Evolutionary conservation across 1,139 yeast species (phyloP), one percentile per base, ranked within the genome.

Genomic region (Diutina ranongensis): DNA sequence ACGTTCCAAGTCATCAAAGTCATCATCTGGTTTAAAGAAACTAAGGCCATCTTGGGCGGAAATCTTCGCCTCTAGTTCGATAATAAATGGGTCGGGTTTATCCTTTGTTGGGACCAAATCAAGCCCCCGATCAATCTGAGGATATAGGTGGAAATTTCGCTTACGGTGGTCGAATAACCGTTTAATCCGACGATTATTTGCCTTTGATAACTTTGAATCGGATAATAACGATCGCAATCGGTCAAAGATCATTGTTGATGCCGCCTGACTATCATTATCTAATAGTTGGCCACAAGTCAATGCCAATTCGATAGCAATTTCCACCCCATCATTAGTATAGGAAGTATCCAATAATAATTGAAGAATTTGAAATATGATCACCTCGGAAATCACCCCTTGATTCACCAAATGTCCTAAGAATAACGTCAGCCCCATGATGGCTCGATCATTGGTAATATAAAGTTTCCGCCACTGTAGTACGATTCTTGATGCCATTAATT

Each of bases 391-490:
- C 1, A 87, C 84, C 46, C 71, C 74, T 51, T 78, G 83, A 53
- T 81, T 82, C 45, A 78, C 74, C 49, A 88, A 62, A 46, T 80
- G 81, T 2, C 83, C 77, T 16, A 88, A 48, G 50, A 88, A 78
- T 2, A 71, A 58, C 13, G 76, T 61, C 12, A 72, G 61, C 16
- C 64, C 57, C 47, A 80, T 76, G 3, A 58, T 56, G 0, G 56
- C 52, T 49, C 68, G 71, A 54, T 80, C 73, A 52, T 76, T 72
- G 20, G 67, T 58, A 50, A 70, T 64, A 57, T 68, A 83, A 2
- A 73, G 71, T 51, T 72, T 69, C 45, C 83, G 70, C 59, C 85
- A 84, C 49, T 72, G 80, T 3, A 81, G 56, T 1, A 83, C 63
- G 28, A 82, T 61, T 51, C 95, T 65, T 7, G 69, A 59, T 0